Conservation (phyloP, 2,329 filamentous ascomycete genomes). For the Penicillium sp. region DNA sequence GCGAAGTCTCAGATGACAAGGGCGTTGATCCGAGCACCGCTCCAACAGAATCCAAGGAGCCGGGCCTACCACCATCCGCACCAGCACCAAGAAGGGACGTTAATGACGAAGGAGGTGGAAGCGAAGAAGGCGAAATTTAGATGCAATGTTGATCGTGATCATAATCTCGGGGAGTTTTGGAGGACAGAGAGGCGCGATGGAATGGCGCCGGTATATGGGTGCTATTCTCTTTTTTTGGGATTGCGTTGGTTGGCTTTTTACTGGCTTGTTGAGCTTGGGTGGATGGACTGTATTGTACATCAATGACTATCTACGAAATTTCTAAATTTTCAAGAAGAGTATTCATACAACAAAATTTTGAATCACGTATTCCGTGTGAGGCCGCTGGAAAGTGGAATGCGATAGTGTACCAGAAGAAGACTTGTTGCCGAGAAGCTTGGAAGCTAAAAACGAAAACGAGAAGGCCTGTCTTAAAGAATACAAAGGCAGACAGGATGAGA, state of each 20-base stretch:
- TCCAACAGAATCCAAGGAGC: constrained; percentile 14
- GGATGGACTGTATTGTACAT: constrained; percentile 11
- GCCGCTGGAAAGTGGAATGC: not conserved
- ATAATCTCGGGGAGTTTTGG: not conserved
- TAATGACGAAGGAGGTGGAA: constrained; percentile 46
- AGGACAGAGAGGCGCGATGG: not conserved
- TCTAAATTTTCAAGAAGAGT: constrained; percentile 8
- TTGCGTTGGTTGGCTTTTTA: not conserved
- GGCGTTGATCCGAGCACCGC: constrained; percentile 17
- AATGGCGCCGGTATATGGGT: not conserved
- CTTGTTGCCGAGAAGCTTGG: not conserved
- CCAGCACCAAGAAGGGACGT: constrained; percentile 16
- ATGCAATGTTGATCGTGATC: not conserved
- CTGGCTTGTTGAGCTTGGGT: not conserved
- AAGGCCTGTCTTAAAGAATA: not conserved
- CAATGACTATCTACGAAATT: constrained; percentile 20
- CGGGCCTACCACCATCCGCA: not conserved
- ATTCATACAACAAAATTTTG: not conserved
- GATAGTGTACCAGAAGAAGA: not conserved
- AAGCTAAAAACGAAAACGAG: not conserved
- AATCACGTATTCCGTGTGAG: not conserved
- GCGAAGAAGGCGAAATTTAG: constrained; percentile 52
- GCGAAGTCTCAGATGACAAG: constrained; percentile 29
- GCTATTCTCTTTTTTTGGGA: not conserved
- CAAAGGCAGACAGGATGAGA: not conserved